Evolutionary conservation across 176 grass and related monocot genomes (phyloP).

Genomic region (Elymus sibiricus): DNA sequence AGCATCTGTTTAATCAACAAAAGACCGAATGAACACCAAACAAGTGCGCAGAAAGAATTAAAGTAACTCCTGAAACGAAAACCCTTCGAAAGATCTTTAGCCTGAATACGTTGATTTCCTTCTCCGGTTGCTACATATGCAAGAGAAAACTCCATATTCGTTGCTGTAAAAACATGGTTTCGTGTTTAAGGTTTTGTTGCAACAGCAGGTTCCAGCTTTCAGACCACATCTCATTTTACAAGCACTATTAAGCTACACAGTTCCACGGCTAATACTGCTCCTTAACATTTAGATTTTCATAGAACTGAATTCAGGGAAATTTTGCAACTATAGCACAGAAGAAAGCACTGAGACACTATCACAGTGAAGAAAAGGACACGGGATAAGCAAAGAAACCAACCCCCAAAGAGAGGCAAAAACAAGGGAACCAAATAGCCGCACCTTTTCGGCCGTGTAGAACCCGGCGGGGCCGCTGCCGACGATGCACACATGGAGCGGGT

Average conservation of each 20-base stretch:
- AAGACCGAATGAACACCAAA: background rate
- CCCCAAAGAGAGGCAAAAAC: background rate
- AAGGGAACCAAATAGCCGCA: background rate
- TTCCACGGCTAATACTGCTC: background rate
- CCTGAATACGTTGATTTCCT: background rate
- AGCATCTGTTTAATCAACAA: slow-evolving; percentile 59
- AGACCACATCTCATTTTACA: background rate
- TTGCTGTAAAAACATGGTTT: background rate
- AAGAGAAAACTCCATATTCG: background rate
- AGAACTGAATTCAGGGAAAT: background rate
- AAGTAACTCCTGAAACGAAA: background rate
- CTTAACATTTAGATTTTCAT: background rate
- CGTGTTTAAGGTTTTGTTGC: background rate
- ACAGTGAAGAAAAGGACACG: background rate
- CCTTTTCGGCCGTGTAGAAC: slow-evolving; percentile 95
- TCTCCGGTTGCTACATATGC: background rate
- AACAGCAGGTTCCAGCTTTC: background rate
- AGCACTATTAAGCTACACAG: background rate
- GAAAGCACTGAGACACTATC: background rate
- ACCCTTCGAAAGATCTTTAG: background rate
- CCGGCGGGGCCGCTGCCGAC: slow-evolving; percentile 87
- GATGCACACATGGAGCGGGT: slow-evolving; percentile 72
- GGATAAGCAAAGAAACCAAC: background rate
- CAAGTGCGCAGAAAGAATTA: background rate
- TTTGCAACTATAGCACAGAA: background rate